Evolutionary conservation across 306 rosid species (phyloP), one percentile per base, ranked within the genome.

Genomic region (Corylus heterophylla): DNA sequence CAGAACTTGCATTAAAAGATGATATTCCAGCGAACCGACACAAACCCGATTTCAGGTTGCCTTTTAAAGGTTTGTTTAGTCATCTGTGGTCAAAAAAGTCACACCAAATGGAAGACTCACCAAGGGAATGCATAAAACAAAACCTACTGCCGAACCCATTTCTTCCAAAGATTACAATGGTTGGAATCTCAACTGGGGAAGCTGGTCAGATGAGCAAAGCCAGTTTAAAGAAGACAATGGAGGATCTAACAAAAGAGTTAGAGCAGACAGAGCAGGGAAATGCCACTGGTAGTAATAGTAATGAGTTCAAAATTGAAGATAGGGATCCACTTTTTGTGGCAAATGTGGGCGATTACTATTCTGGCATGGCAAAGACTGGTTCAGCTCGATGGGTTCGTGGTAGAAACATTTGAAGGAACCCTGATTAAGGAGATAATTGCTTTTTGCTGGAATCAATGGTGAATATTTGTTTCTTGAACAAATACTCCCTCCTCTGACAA

Each of bases 291-390:
- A 56, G 64, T 78, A 82, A 79, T 80, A 67, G n/a, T 71, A 76
- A 76, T 20, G 89, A 87, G 73, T 72, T 52, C 69, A 84, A 69
- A 79, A 63, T 82, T 76, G 98, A 91, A 71, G 96, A 91, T 69
- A 87, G 96, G 85, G 98, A 95, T 79, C 99, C 99, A 54, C 87
- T 95, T 16, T 95, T 95, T 82, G 99, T 95, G 74, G 97, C 96
- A 80, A 93, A 95, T 71, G 97, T 95, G 66, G 97, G 98, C 31
- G 96, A 95, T 87, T 95, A 90, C 84, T 84, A 87, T 81, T 91
- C 99, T 42, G 85, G 97, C 59, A 56, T 88, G 68, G 88, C 92
- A 76, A 92, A 86, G 87, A 73, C 89, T 3, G 83, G 94, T 81
- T 78, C 94, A 16, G 75, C 85, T 74, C 85, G 90, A 48, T 89